Base-by-base conservation (phyloP, 176 grass and related monocot species). In the Phyllostachys edulis region DNA sequence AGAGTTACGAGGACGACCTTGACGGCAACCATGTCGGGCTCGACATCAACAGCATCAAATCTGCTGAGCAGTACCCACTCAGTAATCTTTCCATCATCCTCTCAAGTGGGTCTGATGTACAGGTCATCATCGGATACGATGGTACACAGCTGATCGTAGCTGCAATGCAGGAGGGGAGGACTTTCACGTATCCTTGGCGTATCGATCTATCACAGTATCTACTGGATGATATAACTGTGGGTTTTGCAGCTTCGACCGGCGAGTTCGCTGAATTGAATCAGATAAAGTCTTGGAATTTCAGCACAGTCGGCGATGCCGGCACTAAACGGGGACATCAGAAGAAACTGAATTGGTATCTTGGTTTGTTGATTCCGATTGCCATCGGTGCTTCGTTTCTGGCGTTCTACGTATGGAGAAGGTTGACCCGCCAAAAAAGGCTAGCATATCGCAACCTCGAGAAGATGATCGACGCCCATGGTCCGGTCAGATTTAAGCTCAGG, bases 21-120 rank as follows among this genome's bases (percentile, higher is more conserved):
- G 91, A 90, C 81, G 40, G 63, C 66, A 90, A 92, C 77, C 91
- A 90, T 24, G 10, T 90, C 11, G 87, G 87, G 1, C 6, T 92
- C 40, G 87, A 92, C 81, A 21, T 82, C 87, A 85, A 92, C 59
- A 2, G 80, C 81, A 23, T 85, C 81, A 21, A 7, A 0, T 90
- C 87, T 3, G 1, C 29, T 3, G 1, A 0, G 5, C 34, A 73
- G 51, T 68, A 51, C 17, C 87, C 76, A 45, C 76, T 89, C 82
- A 67, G 20, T 23, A 85, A 89, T 5, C 11, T 75, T 26, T 89
- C 87, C 41, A 80, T 89, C 61, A n/a, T 61, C 49, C 87, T 89
- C 7, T 40, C 82, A 0, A 67, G 82, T 2, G 87, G 87, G 0
- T 1, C 51, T 7, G 82, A 89, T 72, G 32, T 85, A 0, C 5